A percentile compares a stretch with the other conserved stretches of the same genome.
Evolutionary conservation across 768 basidiomycete genomes (phyloP).

Genomic region (Tephrocybe sp.): DNA sequence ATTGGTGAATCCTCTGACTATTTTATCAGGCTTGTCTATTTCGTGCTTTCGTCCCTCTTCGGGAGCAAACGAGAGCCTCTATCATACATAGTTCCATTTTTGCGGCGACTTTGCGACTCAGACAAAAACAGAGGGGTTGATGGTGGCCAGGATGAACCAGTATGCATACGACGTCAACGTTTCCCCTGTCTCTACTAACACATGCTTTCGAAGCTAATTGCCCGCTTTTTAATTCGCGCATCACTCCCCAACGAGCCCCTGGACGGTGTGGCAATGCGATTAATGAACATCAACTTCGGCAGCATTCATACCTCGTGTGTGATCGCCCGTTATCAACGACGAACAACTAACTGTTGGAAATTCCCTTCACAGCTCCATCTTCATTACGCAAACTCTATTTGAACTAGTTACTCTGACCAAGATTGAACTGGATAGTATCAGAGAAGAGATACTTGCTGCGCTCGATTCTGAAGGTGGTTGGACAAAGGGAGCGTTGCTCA

Average conservation of each 20-base stretch:
- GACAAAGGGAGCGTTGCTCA: conserved; percentile 32
- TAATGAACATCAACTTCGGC: conserved; percentile 40
- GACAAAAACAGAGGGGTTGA: conserved; percentile 22
- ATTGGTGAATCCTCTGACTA: neutral
- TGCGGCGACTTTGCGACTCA: conserved; percentile 26
- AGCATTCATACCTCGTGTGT: conserved; percentile 39
- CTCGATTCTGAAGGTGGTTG: conserved; percentile 35
- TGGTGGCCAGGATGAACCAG: conserved; percentile 24
- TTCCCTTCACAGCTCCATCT: conserved; percentile 27
- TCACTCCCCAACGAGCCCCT: conserved; percentile 30
- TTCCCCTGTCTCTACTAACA: too few relatives aligned
- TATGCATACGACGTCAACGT: conserved; percentile 17
- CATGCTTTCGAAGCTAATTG: conserved; percentile 15
- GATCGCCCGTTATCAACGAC: too few relatives aligned
- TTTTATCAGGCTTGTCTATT: conserved; percentile 28
- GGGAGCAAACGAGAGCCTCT: conserved; percentile 33
- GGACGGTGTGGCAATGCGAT: conserved; percentile 31
- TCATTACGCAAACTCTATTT: conserved; percentile 35
- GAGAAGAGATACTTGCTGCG: conserved; percentile 30
- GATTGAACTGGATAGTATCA: conserved; percentile 30
- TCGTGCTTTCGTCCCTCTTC: conserved; percentile 29
- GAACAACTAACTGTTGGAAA: neutral
- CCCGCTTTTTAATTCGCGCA: conserved; percentile 29
- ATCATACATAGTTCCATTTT: conserved; percentile 28
- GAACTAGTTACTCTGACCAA: conserved; percentile 30